Evolutionary conservation across 2,329 filamentous ascomycete genomes (phyloP).

Genomic region (Calonectria multiphialidica): DNA sequence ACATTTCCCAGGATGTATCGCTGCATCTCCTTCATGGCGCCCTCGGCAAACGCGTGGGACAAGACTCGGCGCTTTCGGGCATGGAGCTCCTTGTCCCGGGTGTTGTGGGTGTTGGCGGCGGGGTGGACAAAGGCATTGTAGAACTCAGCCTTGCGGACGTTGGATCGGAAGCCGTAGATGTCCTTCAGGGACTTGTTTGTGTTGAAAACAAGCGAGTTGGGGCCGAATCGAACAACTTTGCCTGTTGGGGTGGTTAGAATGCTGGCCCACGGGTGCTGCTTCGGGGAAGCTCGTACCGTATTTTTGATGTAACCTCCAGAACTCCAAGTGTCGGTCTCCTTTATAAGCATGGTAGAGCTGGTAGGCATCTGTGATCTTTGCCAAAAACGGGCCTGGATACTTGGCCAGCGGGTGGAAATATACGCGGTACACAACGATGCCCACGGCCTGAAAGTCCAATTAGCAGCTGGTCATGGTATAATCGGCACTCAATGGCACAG

Average conservation of each 20-base stretch:
- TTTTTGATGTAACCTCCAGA: conserved; percentile 76
- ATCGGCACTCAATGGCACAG: background rate
- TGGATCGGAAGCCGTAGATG: conserved; percentile 74
- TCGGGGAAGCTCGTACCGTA: conserved; percentile 66
- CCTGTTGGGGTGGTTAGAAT: conserved; percentile 52
- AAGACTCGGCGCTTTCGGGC: conserved; percentile 79
- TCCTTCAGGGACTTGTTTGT: conserved; percentile 74
- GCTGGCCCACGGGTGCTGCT: background rate
- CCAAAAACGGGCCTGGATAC: conserved; percentile 74
- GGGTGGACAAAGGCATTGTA: conserved; percentile 81
- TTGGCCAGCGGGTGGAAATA: conserved; percentile 74
- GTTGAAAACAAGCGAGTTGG: conserved; percentile 84
- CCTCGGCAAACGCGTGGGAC: conserved; percentile 78
- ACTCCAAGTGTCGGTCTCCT: conserved; percentile 80
- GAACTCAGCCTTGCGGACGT: conserved; percentile 77
- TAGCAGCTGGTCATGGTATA: background rate
- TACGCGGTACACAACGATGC: conserved; percentile 66
- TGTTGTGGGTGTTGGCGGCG: conserved; percentile 79
- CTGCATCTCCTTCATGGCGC: conserved; percentile 76
- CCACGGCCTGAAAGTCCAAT: conserved; percentile 47
- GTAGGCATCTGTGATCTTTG: conserved; percentile 73
- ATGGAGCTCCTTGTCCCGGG: conserved; percentile 75
- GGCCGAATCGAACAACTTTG: conserved; percentile 80
- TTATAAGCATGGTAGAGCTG: conserved; percentile 81
- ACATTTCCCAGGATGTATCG: conserved; percentile 75